These are phyloP conservation scores for Crithidia expoeki DNA, from an alignment of 208 protist genomes.

Conservation along the genomic window DNA sequence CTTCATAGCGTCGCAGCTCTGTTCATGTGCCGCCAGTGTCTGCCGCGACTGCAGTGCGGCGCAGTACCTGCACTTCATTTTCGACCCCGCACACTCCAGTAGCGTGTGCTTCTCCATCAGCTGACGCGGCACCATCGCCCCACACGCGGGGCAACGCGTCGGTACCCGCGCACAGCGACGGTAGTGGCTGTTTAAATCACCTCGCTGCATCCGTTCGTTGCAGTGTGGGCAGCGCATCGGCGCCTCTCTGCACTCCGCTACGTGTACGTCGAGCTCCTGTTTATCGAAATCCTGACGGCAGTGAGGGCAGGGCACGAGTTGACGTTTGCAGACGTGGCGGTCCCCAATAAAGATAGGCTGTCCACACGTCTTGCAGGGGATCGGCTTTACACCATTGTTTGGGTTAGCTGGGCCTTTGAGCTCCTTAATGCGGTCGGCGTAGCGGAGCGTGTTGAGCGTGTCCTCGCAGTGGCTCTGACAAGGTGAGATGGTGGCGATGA, in stretches of 20 bases:
- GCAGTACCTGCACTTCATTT: slow-evolving; percentile 81
- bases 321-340: slow-evolving; percentile 71
- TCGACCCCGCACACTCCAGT: slow-evolving; percentile 56
- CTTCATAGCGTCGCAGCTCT: slow-evolving; percentile 66
- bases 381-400: slow-evolving; percentile 43
- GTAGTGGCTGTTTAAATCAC: slow-evolving; percentile 52
- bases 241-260: slow-evolving; percentile 70
- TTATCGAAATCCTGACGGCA: slow-evolving; percentile 76
- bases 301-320: slow-evolving; percentile 65
- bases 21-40: slow-evolving; percentile 59
- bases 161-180: slow-evolving; percentile 61
- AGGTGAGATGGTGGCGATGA: slow-evolving; percentile 94
- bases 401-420: slow-evolving; percentile 49
- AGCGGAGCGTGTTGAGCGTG: slow-evolving; percentile 97
- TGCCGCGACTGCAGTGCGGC: slow-evolving; percentile 43
- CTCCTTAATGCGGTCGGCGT: slow-evolving; percentile 95
- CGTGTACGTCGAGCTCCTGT: slow-evolving; percentile 65
- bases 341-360: slow-evolving; percentile 73
- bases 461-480: slow-evolving; percentile 91
- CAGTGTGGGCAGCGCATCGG: slow-evolving; percentile 74
- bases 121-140: slow-evolving; percentile 50
- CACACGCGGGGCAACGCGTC: slow-evolving; percentile 64
- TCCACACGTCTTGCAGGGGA: slow-evolving; percentile 70
- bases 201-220: slow-evolving; percentile 67
- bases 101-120: slow-evolving; percentile 62